Evolutionary conservation across 2,329 filamentous ascomycete species (phyloP).

Genomic region (Byssothecium circinans): DNA sequence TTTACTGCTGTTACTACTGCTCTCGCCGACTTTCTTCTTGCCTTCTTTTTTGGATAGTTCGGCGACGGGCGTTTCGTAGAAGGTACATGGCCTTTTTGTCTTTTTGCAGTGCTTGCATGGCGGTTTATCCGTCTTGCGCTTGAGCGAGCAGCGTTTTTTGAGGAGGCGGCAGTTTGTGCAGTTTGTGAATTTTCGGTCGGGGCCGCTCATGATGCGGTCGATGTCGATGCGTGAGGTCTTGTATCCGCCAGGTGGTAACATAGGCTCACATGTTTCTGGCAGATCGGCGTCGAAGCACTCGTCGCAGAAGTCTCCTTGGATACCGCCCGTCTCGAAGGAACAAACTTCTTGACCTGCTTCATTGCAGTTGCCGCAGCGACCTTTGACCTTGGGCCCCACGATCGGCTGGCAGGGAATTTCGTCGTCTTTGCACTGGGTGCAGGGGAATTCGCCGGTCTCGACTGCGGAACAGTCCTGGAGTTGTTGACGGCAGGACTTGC

Average conservation of each 20-base stretch:
- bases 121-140: constrained; percentile 26
- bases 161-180: constrained; percentile 35
- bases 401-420: constrained; percentile 39
- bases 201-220: constrained; percentile 21
- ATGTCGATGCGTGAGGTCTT: constrained; percentile 19
- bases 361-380: constrained; percentile 34
- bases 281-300: constrained; percentile 4
- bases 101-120: constrained; percentile 40
- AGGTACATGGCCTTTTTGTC: constrained; percentile 31
- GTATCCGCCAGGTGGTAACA: neutral
- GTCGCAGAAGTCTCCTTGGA: constrained; percentile 9
- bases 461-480: constrained; percentile 28
- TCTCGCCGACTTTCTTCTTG: constrained; percentile 9
- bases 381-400: constrained; percentile 33
- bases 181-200: constrained; percentile 15
- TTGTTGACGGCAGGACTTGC: constrained; percentile 33
- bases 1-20: neutral
- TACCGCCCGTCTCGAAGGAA: constrained; percentile 23
- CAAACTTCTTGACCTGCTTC: constrained; percentile 14
- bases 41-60: constrained; percentile 1
- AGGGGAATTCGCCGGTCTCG: constrained; percentile 33
- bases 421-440: constrained; percentile 20
- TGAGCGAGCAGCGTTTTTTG: constrained; percentile 37
- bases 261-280: neutral
- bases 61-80: constrained; percentile 13